Percentiles rank a stretch among this genome's conserved stretches.
phyloP scores from a whole-genome alignment of 2,329 filamentous ascomycete genomes.

The Xylariaceae sp. region DNA sequence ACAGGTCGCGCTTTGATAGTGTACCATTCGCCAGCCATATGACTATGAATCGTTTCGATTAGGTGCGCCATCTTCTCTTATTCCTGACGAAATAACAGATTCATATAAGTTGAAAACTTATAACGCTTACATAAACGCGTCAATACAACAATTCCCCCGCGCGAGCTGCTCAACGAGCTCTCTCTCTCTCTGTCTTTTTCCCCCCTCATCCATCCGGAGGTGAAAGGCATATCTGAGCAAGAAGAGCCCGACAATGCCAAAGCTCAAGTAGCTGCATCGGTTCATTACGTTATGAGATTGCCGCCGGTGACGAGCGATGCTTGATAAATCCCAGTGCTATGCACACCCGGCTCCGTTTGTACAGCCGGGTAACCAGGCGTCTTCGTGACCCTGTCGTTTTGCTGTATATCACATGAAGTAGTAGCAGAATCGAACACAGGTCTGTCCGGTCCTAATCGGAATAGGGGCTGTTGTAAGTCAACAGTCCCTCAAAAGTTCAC shows the following conservation, averaged over 20 bases:
- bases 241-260: constrained; percentile 20
- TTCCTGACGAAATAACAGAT: constrained; percentile 3
- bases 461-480: constrained; percentile 10
- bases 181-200: too few species aligned
- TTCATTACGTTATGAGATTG: constrained; percentile 17
- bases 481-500: not conserved
- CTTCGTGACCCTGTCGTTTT: constrained; percentile 20
- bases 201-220: constrained; percentile 13
- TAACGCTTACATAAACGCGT: constrained; percentile 8
- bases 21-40: constrained; percentile 3
- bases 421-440: constrained; percentile 23
- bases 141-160: constrained; percentile 4
- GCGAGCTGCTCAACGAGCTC: constrained; percentile 6
- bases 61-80: constrained; percentile 3
- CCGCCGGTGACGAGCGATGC: not conserved
- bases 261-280: constrained; percentile 4
- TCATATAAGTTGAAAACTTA: not conserved
- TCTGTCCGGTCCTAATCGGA: constrained; percentile 20
- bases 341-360: not conserved
- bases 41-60: constrained; percentile 6
- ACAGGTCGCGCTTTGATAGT: constrained; percentile 42
- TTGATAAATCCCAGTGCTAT: constrained; percentile 12
- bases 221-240: constrained; percentile 17
- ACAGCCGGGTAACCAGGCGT: constrained; percentile 8
- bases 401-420: constrained; percentile 18